These are phyloP conservation scores for Madurella mycetomatis DNA, from an alignment of 2,329 filamentous ascomycete species.

Conservation along the genomic window DNA sequence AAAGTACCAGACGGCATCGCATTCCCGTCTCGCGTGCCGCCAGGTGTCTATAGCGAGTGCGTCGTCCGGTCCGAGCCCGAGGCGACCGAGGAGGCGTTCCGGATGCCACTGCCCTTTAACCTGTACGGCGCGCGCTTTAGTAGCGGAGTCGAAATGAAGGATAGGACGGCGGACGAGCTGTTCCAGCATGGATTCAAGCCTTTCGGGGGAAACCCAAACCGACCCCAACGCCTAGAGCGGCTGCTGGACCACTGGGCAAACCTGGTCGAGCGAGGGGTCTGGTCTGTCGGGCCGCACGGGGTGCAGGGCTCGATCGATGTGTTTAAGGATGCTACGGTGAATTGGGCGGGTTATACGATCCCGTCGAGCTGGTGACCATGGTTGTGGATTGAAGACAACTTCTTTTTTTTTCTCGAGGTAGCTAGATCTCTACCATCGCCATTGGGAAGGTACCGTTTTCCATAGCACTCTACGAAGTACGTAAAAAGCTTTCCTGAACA, in stretches of 20 bases:
- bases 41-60: background rate
- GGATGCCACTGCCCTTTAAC: background rate
- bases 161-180: background rate
- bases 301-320: background rate
- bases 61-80: background rate
- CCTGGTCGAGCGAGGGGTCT: background rate
- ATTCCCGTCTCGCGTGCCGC: background rate
- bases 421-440: background rate
- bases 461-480: too few species aligned
- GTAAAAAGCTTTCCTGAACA: too few species aligned
- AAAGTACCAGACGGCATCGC: too few species aligned
- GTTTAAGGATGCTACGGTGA: background rate
- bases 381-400: background rate
- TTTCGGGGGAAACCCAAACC: background rate
- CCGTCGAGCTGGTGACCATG: background rate
- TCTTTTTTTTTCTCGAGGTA: background rate
- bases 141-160: background rate
- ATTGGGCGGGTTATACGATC: background rate
- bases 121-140: background rate
- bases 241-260: background rate
- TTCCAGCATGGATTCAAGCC: constrained; percentile 6
- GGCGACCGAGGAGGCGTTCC: background rate
- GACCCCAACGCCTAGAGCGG: background rate
- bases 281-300: background rate
- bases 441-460: background rate